Percentiles rank a stretch among this genome's conserved stretches.
Evolutionary conservation across 495 filamentous ascomycete genomes (phyloP).

Genomic region (Daldinia childiae): DNA sequence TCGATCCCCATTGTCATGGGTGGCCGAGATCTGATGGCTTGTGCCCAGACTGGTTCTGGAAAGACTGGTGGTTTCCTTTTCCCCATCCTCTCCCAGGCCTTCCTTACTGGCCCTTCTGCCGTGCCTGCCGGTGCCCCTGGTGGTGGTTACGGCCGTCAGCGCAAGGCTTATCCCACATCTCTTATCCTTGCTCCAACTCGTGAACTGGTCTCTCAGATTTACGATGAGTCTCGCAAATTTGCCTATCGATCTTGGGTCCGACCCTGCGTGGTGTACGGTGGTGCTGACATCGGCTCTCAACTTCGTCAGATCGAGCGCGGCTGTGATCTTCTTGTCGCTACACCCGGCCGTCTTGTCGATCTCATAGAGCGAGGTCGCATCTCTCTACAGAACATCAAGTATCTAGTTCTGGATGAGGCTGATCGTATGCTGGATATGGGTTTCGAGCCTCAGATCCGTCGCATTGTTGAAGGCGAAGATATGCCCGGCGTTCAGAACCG

Average conservation of each 20-base stretch:
- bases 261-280: conserved; percentile 98
- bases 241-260: conserved; percentile 98
- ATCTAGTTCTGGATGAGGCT: conserved; percentile 98
- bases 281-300: conserved; percentile 97
- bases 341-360: conserved; percentile 95
- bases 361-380: conserved; percentile 98
- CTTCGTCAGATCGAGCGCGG: conserved; percentile 97
- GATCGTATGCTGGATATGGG: conserved; percentile 99
- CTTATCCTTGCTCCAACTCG: conserved; percentile 95
- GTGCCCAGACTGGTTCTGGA: conserved; percentile 97
- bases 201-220: conserved; percentile 98
- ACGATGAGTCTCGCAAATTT: conserved; percentile 97
- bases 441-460: conserved; percentile 99
- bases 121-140: conserved; percentile 67
- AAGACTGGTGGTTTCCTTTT: conserved; percentile 99
- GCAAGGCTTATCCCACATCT: conserved; percentile 95
- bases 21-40: conserved; percentile 98
- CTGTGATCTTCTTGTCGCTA: conserved; percentile 96
- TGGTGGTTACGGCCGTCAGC: conserved; percentile 80
- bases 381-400: conserved; percentile 96
- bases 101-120: conserved; percentile 81
- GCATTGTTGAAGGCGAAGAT: conserved; percentile 97
- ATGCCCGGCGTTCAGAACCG: conserved; percentile 87
- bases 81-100: conserved; percentile 96
- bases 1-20: conserved; percentile 97